Base-by-base conservation (phyloP, 371 early-diverging fungal genomes). In the Mortierella sp. region DNA sequence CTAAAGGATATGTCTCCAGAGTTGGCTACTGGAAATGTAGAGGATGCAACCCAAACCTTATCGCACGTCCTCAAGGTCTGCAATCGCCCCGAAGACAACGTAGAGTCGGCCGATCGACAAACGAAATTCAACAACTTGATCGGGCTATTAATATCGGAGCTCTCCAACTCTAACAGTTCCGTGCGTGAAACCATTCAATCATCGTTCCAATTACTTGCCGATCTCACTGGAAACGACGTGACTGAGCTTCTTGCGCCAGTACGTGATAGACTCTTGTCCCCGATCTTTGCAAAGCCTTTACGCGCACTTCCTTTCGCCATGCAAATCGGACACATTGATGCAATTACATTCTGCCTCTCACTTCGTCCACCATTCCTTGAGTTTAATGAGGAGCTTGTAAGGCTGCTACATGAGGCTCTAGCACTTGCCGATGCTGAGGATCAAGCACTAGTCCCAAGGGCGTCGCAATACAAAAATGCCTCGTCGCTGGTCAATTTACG, bases 321-420 rank as follows among this genome's bases (percentile, higher is more conserved):
- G 93, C 99, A 98, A 83, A 98, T 99, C 31, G 99, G 99, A 10
- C 92, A 97, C 75, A 97, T 97, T 69, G 99, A 99, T 72, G 99
- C 99, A 22, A 95, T 99, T 67, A 98, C 98, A 0, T 99, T 96
- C 83, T 97, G 97, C 65, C 85, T 99, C 64, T 88, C 93, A 0
- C 84, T 98, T n/a, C 88, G 93, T 5, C 98, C 98, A 40, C 92
- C 96, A 3, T 91, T 99, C 75, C 82, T 98, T 51, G 90, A 90
- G 51, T 96, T 97, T 72, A 96, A 93, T 56, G 99, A 98, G 23
- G 98, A 98, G 75, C 87, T 99, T 34, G 85, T 95, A 13, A 90
- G 98, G 13, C 76, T 98, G 42, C 79, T 99, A 26, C 93, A 94
- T 54, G 99, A 99, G 79, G 97, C 96, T 0, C 82, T 98, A 43